A percentile compares a stretch with the other conserved stretches of the same genome.
Conservation (phyloP, 2,329 filamentous ascomycete genomes). For the Aspergillus ochraceus region DNA sequence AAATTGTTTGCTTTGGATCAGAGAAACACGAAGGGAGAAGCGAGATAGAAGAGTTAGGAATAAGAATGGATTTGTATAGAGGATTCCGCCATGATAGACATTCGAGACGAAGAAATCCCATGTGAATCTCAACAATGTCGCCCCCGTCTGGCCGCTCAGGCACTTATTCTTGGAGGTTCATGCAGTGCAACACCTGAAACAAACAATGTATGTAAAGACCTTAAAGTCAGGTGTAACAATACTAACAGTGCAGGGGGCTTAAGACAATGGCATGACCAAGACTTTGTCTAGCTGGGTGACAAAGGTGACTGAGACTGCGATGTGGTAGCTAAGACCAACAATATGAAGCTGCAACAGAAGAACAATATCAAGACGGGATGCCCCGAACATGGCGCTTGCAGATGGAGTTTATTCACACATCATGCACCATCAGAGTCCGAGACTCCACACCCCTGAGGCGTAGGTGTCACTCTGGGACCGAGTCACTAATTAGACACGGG, state of each 20-base stretch:
- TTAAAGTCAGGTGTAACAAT: conserved; percentile 11
- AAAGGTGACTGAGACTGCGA: not conserved
- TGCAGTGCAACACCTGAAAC: conserved; percentile 26
- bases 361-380: conserved; percentile 27
- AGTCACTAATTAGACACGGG: not conserved
- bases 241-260: conserved; percentile 1
- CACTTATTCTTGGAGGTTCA: conserved; percentile 10
- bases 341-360: conserved; percentile 19
- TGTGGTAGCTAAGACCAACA: conserved; percentile 20
- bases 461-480: not conserved
- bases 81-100: conserved; percentile 5
- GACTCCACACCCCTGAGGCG: not conserved
- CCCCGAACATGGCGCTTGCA: conserved; percentile 6
- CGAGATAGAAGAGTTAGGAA: not conserved
- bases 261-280: conserved; percentile 10
- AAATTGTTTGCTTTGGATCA: not conserved
- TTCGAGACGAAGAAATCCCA: not conserved
- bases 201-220: conserved; percentile 25
- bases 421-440: not conserved
- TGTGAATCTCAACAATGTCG: not conserved
- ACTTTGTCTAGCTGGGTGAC: not conserved
- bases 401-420: not conserved
- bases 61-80: conserved; percentile 13
- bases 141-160: conserved; percentile 1
- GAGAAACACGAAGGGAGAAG: not conserved